phyloP scores from a whole-genome alignment of 1,284 basidiomycete species.

The Leccinum griseonigrum region DNA sequence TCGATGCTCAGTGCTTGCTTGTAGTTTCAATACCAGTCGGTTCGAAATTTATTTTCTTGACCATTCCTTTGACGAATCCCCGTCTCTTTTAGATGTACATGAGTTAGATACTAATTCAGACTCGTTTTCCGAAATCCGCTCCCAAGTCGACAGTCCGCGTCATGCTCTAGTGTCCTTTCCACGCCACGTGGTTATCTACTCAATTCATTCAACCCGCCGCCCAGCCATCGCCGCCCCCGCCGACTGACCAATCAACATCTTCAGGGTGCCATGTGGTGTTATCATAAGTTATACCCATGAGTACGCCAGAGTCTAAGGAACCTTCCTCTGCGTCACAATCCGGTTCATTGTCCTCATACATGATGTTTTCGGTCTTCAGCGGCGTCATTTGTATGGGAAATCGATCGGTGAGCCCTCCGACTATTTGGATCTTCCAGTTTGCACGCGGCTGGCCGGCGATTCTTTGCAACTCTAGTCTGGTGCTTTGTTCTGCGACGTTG shows the following conservation, averaged over 20 bases:
- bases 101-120: conserved; percentile 26
- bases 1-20: not conserved
- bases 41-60: conserved; percentile 1
- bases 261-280: conserved; percentile 5
- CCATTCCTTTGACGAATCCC: conserved; percentile 1
- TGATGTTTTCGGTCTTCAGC: conserved; percentile 11
- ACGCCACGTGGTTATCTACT: not conserved
- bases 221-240: conserved; percentile 11
- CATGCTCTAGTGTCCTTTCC: not conserved
- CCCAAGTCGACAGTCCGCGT: not conserved
- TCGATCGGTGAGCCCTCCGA: conserved; percentile 10
- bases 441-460: conserved; percentile 21
- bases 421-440: conserved; percentile 29
- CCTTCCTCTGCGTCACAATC: conserved; percentile 15
- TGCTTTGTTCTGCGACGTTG: conserved; percentile 44
- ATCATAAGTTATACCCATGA: conserved; percentile 17
- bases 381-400: conserved; percentile 3
- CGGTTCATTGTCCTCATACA: conserved; percentile 19
- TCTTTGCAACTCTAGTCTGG: conserved; percentile 23
- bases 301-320: conserved; percentile 29
- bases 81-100: conserved; percentile 24
- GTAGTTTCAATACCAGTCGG: conserved; percentile 25
- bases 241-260: conserved; percentile 16
- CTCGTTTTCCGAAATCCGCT: conserved; percentile 7
- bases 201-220: not conserved